These are phyloP conservation scores for Casaregolazyma lundiana DNA, from an alignment of 1,139 yeast genomes.

Conservation along the genomic window DNA sequence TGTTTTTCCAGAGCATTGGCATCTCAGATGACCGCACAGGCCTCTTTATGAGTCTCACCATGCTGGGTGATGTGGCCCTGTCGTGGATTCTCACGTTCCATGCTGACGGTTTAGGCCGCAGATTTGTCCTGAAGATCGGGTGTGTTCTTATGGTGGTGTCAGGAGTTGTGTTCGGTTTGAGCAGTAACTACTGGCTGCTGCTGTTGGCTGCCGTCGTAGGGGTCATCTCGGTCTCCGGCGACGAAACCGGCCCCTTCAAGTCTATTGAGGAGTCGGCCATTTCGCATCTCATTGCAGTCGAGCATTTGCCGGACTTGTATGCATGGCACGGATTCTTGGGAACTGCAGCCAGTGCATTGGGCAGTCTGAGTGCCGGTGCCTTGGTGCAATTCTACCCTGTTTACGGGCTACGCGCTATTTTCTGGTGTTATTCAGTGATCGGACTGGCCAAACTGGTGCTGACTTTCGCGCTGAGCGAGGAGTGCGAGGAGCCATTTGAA, in stretches of 20 bases:
- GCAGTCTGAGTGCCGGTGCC: constrained; percentile 63
- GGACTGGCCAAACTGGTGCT: constrained; percentile 53
- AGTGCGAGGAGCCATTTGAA: constrained; percentile 43
- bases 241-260: constrained; percentile 90
- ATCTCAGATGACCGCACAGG: constrained; percentile 63
- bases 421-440: constrained; percentile 51
- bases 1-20: constrained; percentile 56
- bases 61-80: constrained; percentile 71
- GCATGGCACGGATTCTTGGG: constrained; percentile 68
- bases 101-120: constrained; percentile 72
- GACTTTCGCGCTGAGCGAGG: constrained; percentile 49
- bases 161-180: constrained; percentile 59
- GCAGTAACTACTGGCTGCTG: constrained; percentile 49
- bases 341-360: constrained; percentile 71
- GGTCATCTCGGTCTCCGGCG: constrained; percentile 84
- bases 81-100: constrained; percentile 73
- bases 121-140: constrained; percentile 61
- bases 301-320: constrained; percentile 67
- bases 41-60: constrained; percentile 74
- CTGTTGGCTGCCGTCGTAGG: constrained; percentile 62
- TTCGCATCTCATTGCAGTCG: constrained; percentile 70
- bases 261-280: constrained; percentile 82
- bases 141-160: constrained; percentile 65
- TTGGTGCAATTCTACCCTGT: constrained; percentile 23
- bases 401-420: constrained; percentile 54